These are phyloP conservation scores for Spergularia marina DNA, from an alignment of 148 eudicot species.

Conservation along the genomic window DNA sequence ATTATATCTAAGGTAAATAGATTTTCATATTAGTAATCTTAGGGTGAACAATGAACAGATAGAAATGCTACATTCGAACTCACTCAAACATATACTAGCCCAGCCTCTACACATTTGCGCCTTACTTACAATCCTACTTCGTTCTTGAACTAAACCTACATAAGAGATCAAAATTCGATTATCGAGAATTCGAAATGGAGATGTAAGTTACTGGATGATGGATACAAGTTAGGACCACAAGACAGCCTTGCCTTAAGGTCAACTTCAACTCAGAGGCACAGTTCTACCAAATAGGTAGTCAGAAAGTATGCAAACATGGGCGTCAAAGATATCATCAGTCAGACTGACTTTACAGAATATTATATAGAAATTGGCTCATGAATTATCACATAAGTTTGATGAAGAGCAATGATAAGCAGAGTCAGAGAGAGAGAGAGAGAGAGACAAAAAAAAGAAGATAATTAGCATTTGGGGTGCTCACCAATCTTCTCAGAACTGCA, in stretches of 20 bases:
- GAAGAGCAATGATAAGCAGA: not conserved
- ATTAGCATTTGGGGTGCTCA: constrained; percentile 28
- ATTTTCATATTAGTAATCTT: too few species aligned
- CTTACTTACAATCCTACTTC: not conserved
- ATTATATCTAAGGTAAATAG: too few species aligned
- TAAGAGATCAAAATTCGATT: not conserved
- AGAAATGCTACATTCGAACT: too few species aligned
- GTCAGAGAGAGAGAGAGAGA: too few species aligned
- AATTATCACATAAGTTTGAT: not conserved
- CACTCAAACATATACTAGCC: too few species aligned
- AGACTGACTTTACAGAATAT: not conserved
- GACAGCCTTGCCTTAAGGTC: not conserved
- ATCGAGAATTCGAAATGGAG: not conserved
- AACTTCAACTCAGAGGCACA: not conserved
- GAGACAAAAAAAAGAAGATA: not conserved
- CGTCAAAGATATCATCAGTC: constrained; percentile 1
- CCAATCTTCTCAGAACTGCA: constrained; percentile 98
- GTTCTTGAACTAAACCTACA: not conserved
- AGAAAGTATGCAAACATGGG: not conserved
- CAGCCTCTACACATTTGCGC: too few species aligned
- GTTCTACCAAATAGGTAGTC: not conserved
- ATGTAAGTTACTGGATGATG: not conserved
- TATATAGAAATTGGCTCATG: not conserved
- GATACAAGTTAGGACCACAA: not conserved
- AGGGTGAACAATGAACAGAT: too few species aligned